Evolutionary conservation across 371 early-diverging fungal genomes (phyloP).

Genomic region (Mucor piriformis): DNA sequence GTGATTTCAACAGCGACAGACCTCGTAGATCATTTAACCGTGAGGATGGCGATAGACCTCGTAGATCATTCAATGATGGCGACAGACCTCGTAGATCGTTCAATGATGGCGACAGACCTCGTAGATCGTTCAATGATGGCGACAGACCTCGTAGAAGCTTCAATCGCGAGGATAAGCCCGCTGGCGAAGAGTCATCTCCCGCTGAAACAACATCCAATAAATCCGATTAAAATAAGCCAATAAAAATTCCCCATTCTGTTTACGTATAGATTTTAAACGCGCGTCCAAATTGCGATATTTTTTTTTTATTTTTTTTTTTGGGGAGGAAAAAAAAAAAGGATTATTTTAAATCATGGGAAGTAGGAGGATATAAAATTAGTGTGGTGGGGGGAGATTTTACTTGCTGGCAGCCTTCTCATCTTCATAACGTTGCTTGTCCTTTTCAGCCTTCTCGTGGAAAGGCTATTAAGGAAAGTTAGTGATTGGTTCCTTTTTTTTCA

Average conservation of each 20-base stretch:
- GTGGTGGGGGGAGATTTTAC: conserved; percentile 7
- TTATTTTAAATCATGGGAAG: background rate
- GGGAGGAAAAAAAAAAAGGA: background rate
- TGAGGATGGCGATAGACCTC: background rate
- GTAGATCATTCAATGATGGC: background rate
- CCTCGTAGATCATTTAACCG: background rate
- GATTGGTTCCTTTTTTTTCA: background rate
- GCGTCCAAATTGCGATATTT: background rate
- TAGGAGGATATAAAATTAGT: conserved; percentile 9
- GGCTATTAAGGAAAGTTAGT: conserved; percentile 28
- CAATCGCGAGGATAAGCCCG: background rate
- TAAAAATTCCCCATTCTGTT: background rate
- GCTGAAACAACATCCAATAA: background rate
- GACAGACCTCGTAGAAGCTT: background rate
- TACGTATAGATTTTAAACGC: background rate
- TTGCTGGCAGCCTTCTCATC: conserved; percentile 57
- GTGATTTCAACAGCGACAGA: background rate
- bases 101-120: background rate
- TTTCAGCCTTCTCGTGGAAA: conserved; percentile 53
- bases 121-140: background rate
- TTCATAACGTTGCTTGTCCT: conserved; percentile 79
- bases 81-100: background rate
- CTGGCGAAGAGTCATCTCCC: background rate
- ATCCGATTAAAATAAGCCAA: background rate
- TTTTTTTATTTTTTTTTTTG: background rate